phyloP scores from a whole-genome alignment of 2,329 filamentous ascomycete species.

The Colletotrichum sp. region DNA sequence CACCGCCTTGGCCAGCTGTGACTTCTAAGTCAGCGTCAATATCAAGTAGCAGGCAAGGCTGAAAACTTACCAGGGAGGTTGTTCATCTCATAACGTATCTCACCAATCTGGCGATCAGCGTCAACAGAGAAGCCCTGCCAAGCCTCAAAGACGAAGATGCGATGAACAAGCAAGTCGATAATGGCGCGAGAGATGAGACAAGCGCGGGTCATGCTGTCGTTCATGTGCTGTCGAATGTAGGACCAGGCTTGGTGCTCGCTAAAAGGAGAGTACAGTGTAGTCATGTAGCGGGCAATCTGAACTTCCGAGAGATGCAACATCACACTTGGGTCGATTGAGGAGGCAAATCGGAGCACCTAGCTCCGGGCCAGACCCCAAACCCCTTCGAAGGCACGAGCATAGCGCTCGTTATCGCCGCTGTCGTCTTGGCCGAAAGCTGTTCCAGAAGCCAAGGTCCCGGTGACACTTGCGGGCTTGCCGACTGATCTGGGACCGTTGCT shows the following conservation, averaged over 20 bases:
- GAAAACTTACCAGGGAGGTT: constrained; percentile 36
- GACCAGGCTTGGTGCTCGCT: constrained; percentile 42
- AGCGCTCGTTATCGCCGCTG: constrained; percentile 15
- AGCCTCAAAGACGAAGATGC: constrained; percentile 43
- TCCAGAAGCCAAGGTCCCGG: not conserved
- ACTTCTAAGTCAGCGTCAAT: not conserved
- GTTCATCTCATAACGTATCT: constrained; percentile 37
- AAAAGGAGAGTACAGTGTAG: constrained; percentile 25
- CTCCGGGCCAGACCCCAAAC: constrained; percentile 21
- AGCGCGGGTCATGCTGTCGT: constrained; percentile 42
- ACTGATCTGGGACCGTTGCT: not conserved
- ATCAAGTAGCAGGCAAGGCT: not conserved
- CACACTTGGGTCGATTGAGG: constrained; percentile 1
- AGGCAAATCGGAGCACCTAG: constrained; percentile 20
- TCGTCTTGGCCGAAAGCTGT: not conserved
- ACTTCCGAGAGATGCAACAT: constrained; percentile 1
- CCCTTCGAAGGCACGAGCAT: constrained; percentile 15
- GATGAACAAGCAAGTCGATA: constrained; percentile 46
- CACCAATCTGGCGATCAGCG: constrained; percentile 36
- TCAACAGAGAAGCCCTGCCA: constrained; percentile 43
- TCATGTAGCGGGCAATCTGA: constrained; percentile 17
- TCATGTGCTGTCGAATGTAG: constrained; percentile 45
- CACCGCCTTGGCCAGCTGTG: constrained; percentile 17
- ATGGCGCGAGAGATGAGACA: constrained; percentile 48
- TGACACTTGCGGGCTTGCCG: not conserved